Base-by-base conservation (phyloP, 1,284 basidiomycete species). In the Polyporus tsugae region DNA sequence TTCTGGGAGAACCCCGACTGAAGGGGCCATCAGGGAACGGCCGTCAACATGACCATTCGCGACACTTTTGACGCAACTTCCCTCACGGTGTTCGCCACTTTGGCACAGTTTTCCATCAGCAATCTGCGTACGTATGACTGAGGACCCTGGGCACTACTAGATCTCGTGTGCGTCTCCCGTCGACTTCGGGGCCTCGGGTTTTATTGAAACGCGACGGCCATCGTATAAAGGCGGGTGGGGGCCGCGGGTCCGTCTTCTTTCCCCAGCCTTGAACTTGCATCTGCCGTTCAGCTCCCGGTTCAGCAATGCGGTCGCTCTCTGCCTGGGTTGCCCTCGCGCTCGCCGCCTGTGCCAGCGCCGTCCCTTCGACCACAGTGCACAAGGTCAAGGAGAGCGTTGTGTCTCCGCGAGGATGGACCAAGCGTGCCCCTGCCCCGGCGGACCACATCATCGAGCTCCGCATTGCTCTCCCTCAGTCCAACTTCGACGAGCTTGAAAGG, bases 401-500 rank as follows among this genome's bases (percentile, higher is more conserved):
- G 4, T 78, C 83, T 41, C 88, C 90, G 53, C 80, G 76, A 44
- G 85, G 84, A 60, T 91, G 90, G 90, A 76, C 78, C 10, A 82
- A 82, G 67, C 76, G 82, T 17, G 75, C 80, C 35, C 75, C 78
- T 13, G 84, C 89, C 13, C 82, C 85, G 19, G 73, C 84, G 4
- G 80, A 85, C 74, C 84, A 87, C 70, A 77, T 74, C 63, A 85
- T 92, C 70, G 80, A 81, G 60, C 85, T 91, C 63, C 87, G 88
- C 63, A 89, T 93, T 71, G 90, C 84, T 15, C 85, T 94, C 25
- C 85, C 85, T 4, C 92, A 92, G 75, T 82, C 86, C n/a, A 85
- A 89, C 72, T 90, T 93, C 74, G 71, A 79, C 41, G 77, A 80
- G 55, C 80, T 94, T 69, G 89, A 93, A 75, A 74, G 84, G 62